phyloP scores from a whole-genome alignment of 805 yeast species.

The Candida golubevii region DNA sequence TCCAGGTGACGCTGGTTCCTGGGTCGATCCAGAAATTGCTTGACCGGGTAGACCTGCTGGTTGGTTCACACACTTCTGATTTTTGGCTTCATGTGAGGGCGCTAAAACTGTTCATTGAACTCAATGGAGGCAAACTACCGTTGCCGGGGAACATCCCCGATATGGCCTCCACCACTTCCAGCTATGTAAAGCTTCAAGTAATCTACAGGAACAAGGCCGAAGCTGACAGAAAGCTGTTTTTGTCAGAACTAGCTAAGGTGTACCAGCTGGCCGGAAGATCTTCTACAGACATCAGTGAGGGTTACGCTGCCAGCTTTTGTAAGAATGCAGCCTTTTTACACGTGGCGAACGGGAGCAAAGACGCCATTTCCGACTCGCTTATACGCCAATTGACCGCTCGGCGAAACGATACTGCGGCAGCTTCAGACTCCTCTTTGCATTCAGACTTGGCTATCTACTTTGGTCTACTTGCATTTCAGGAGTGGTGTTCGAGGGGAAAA shows the following conservation, averaged over 20 bases:
- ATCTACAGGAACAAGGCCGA: slow-evolving; percentile 55
- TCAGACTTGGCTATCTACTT: slow-evolving; percentile 35
- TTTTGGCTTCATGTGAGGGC: slow-evolving; percentile 67
- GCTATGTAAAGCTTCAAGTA: slow-evolving; percentile 53
- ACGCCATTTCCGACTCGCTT: slow-evolving; percentile 1
- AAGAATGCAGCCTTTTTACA: slow-evolving; percentile 54
- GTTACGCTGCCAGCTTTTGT: slow-evolving; percentile 48
- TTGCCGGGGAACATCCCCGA: slow-evolving; percentile 76
- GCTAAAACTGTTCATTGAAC: slow-evolving; percentile 43
- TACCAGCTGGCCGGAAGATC: slow-evolving; percentile 25
- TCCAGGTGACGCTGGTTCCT: slow-evolving; percentile 35
- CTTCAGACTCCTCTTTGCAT: neutral
- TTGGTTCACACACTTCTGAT: slow-evolving; percentile 23
- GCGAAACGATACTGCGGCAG: neutral
- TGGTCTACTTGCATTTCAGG: slow-evolving; percentile 36
- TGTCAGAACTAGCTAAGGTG: slow-evolving; percentile 27
- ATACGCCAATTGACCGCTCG: neutral
- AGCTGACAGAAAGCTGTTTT: slow-evolving; percentile 43
- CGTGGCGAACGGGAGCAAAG: slow-evolving; percentile 45
- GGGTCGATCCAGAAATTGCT: slow-evolving; percentile 22
- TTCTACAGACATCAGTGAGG: slow-evolving; percentile 26
- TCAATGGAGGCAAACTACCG: slow-evolving; percentile 48
- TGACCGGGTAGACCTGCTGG: slow-evolving; percentile 2
- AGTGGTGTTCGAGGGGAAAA: slow-evolving; percentile 21
- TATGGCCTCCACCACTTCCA: slow-evolving; percentile 74